Base-by-base conservation (phyloP, 306 rosid species). In the Vigna trinervia region DNA sequence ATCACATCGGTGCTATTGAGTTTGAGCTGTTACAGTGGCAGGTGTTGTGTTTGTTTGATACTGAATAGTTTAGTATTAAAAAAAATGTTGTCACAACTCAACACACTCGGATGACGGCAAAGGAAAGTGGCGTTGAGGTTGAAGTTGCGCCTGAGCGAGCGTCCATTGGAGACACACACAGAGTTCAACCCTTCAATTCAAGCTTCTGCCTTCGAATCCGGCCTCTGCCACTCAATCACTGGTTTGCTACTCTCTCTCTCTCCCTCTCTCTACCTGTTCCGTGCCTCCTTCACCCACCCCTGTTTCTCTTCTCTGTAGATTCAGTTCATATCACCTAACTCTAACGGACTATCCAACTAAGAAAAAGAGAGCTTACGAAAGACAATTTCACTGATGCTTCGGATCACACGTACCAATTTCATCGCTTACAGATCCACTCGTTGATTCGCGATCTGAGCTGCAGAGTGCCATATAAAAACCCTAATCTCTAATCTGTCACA, bases 391-490 rank as follows among this genome's bases (percentile, higher is more conserved):
- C 47, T 15, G 75, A 45, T 22, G 60, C 59, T 52, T 52, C 62
- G 22, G 38, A 59, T 12, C 74, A 15, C 39, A 77, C 30, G 71
- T 39, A 45, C 43, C 65, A 11, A 57, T 57, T 57, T 57, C 61
- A 68, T 73, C 65, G 69, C 56, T 78, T 46, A 8, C 74, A 78
- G 82, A 78, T 85, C 84, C 80, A 53, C 54, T 74, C 48, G 13
- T n/a, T 19, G 26, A 53, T 64, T 79, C 60, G 65, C 82, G 86
- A 85, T 85, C 86, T 75, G 84, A 74, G 48, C 43, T 70, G 67
- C 41, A 38, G 4, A 80, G 23, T 75, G 56, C n/a, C 48, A 3
- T 57, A 39, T 65, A 26, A 5, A 45, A 78, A 58, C 86, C 88
- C 84, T 75, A 78, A 26, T 66, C 41, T 5, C 9, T 17, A 64